Evolutionary conservation across 2,329 filamentous ascomycete species (phyloP).

Genomic region (Aaosphaeria pasadenensis): DNA sequence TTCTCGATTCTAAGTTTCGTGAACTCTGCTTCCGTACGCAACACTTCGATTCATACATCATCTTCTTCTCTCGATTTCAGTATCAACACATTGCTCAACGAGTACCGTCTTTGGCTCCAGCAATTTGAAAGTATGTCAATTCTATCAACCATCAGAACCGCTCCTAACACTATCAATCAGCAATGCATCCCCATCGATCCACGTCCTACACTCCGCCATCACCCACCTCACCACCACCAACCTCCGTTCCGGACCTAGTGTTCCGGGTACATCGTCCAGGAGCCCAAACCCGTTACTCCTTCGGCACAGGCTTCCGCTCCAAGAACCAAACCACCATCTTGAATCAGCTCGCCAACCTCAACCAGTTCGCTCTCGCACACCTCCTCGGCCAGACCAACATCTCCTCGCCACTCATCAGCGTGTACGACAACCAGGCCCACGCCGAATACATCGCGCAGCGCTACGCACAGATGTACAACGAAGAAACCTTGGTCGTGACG

Average conservation of each 20-base stretch:
- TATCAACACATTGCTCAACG: too few species aligned
- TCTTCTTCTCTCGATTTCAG: too few species aligned
- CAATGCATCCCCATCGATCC: background rate
- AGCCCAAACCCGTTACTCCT: slow-evolving; percentile 30
- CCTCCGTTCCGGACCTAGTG: slow-evolving; percentile 21
- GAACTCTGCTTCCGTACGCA: too few species aligned
- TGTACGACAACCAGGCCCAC: slow-evolving; percentile 24
- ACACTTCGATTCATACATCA: too few species aligned
- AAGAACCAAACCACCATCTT: slow-evolving; percentile 37
- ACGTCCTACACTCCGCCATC: background rate
- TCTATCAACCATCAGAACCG: too few species aligned
- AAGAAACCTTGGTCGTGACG: slow-evolving; percentile 22
- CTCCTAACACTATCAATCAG: background rate
- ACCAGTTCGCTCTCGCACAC: slow-evolving; percentile 4
- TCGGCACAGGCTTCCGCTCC: slow-evolving; percentile 26
- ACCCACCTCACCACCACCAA: slow-evolving; percentile 12
- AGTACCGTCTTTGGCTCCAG: too few species aligned
- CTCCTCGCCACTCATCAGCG: slow-evolving; percentile 31
- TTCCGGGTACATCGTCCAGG: slow-evolving; percentile 28
- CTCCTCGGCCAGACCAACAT: slow-evolving; percentile 28
- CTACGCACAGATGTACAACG: slow-evolving; percentile 16
- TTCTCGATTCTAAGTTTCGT: too few species aligned
- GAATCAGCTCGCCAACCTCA: slow-evolving; percentile 8
- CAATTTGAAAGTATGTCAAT: too few species aligned
- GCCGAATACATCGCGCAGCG: slow-evolving; percentile 24